A percentile compares a stretch with the other conserved stretches of the same genome.
Conservation (phyloP, 176 grass and related monocot species). For the Bonia amplexicaulis region DNA sequence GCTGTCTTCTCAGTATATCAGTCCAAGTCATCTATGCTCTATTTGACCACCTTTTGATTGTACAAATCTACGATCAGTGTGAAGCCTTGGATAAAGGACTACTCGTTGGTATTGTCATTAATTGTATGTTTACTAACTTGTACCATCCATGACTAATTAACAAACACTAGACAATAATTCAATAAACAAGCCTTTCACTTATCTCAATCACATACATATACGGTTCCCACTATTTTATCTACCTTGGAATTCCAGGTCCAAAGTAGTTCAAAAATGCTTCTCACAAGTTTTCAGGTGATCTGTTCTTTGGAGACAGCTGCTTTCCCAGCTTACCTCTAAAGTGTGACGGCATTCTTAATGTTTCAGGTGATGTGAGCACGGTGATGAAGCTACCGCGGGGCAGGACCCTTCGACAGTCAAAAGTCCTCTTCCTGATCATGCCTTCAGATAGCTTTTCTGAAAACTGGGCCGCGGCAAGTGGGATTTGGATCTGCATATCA, state of each 20-base stretch:
- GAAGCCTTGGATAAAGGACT: slow-evolving; percentile 6
- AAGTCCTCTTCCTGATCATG: slow-evolving; percentile 16
- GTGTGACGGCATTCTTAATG: slow-evolving; percentile 16
- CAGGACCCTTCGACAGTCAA: slow-evolving; percentile 8
- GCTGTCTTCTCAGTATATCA: slow-evolving; percentile 11
- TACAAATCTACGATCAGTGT: background rate
- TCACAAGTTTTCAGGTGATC: background rate
- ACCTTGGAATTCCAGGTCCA: slow-evolving; percentile 27
- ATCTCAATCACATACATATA: background rate
- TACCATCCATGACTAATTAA: background rate
- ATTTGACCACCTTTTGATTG: slow-evolving; percentile 23
- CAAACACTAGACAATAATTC: background rate
- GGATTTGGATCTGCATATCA: slow-evolving; percentile 1
- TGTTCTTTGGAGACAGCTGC: background rate
- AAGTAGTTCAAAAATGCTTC: background rate
- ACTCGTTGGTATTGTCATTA: background rate
- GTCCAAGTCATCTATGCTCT: background rate
- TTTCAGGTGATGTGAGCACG: slow-evolving; percentile 22
- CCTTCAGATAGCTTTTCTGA: slow-evolving; percentile 31
- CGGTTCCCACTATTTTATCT: background rate
- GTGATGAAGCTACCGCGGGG: background rate
- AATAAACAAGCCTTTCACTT: background rate
- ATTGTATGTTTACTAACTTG: background rate
- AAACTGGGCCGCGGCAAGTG: background rate
- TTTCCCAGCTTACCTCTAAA: background rate